Base-by-base conservation (phyloP, 305 asterid genomes). In the Lippia alba region DNA sequence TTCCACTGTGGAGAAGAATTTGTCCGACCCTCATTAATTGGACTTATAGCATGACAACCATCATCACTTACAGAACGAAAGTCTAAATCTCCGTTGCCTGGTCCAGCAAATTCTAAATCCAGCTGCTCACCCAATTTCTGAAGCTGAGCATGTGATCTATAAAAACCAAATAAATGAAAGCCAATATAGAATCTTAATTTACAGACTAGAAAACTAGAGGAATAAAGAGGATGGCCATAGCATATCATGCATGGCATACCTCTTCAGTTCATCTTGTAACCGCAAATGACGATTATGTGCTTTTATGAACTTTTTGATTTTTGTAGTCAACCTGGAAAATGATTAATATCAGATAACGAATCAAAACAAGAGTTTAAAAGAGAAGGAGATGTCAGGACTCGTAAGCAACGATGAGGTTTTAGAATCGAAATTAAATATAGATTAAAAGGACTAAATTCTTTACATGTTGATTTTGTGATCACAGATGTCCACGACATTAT, bases 261-360 rank as follows among this genome's bases (percentile, higher is more conserved):
- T 91, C 86, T 91, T 94, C 69, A 94, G 80, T 69, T 94, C 96
- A 66, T 84, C 97, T 77, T 91, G 91, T 72, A 91, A 67, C 44
- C 86, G 83, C 70, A 73, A 74, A 70, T 85, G 89, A 65, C 84
- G 94, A 67, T 70, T 88, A 70, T 94, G 88, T 67, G 91, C 94
- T 79, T 89, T 90, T 44, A 80, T 58, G 73, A 94, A 89, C 84
- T 85, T 85, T 89, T 89, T 91, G 18, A 88, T 78, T 76, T 83
- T 88, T 32, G 84, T 53, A 15, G 80, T 77, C 60, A 87, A 56
- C 91, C 97, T 92, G 80, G 56, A 76, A 76, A 65, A 71, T 16
- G 68, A n/a, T 60, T 55, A 34, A 60, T 53, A 39, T 33, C 61
- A 54, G 46, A 54, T 54, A 61, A 61, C 50, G n/a, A 74, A 76